phyloP scores from a whole-genome alignment of 169 alveolate species.

The Eimeria praecox region DNA sequence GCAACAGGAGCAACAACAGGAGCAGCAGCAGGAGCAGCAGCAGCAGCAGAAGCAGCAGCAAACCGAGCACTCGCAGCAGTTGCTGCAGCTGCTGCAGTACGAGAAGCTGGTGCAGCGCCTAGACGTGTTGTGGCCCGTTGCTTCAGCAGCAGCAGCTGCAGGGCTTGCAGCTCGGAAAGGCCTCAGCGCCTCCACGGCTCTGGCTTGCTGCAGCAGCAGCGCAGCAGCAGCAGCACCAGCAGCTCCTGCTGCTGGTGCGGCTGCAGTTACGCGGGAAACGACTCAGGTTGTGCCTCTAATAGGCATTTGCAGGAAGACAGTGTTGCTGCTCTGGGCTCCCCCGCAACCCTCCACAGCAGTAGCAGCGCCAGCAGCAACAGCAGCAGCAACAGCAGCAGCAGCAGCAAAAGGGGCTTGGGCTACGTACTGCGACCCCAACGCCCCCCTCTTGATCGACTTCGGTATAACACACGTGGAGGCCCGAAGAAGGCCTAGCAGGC shows the following conservation, averaged over 20 bases:
- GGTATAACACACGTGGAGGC: constrained; percentile 9
- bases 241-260: neutral
- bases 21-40: constrained; percentile 36
- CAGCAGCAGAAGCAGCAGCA: constrained; percentile 3
- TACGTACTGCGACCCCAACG: neutral
- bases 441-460: constrained; percentile 53
- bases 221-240: neutral
- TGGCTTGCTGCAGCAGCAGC: neutral
- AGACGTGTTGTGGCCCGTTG: neutral
- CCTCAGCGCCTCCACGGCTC: neutral
- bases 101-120: constrained; percentile 23
- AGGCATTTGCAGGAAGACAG: constrained; percentile 41
- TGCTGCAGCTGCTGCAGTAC: constrained; percentile 43
- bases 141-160: constrained; percentile 51
- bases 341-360: neutral
- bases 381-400: neutral
- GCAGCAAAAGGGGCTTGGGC: neutral
- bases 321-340: constrained; percentile 29
- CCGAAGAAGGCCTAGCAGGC: constrained; percentile 31
- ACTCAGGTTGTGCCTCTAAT: constrained; percentile 34
- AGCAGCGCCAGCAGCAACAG: neutral
- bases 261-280: neutral
- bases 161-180: neutral
- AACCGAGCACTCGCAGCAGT: neutral
- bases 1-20: neutral